Evolutionary conservation across 2,329 filamentous ascomycete species (phyloP).

Genomic region (Trichoderma atrobrunneum): DNA sequence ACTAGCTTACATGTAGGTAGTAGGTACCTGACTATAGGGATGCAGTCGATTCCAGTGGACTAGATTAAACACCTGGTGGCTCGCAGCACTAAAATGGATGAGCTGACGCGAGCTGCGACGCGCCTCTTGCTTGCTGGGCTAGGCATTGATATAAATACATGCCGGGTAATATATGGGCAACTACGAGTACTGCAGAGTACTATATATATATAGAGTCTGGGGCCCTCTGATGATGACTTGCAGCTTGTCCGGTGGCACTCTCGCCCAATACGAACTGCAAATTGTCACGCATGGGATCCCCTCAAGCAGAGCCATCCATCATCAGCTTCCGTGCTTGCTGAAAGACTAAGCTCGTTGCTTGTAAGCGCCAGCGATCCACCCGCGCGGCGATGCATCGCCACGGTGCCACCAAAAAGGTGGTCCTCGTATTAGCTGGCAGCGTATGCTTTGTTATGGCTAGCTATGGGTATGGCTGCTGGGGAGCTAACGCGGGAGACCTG

Average conservation of each 20-base stretch:
- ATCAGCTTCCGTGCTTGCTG: neutral
- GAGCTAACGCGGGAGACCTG: neutral
- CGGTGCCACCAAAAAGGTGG: neutral
- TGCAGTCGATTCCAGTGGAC: neutral
- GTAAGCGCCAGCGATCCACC: neutral
- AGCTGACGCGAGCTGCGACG: neutral
- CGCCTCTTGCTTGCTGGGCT: neutral
- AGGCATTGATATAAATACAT: neutral
- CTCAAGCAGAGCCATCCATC: too few relatives aligned
- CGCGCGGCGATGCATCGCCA: neutral
- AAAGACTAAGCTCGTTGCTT: neutral
- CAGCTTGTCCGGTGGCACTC: neutral
- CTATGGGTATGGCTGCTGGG: neutral
- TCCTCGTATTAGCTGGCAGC: neutral
- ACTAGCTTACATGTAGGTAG: too few relatives aligned
- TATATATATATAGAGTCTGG: neutral
- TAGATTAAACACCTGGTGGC: neutral
- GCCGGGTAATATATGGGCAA: too few relatives aligned
- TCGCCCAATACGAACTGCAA: neutral
- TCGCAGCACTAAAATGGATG: neutral
- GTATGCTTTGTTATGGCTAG: neutral
- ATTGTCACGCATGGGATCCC: neutral
- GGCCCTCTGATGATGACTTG: neutral
- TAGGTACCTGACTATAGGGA: neutral
- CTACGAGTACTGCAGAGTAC: too few relatives aligned